Evolutionary conservation across 139 green algal species (phyloP).

Genomic region (Coelastrella sp.): DNA sequence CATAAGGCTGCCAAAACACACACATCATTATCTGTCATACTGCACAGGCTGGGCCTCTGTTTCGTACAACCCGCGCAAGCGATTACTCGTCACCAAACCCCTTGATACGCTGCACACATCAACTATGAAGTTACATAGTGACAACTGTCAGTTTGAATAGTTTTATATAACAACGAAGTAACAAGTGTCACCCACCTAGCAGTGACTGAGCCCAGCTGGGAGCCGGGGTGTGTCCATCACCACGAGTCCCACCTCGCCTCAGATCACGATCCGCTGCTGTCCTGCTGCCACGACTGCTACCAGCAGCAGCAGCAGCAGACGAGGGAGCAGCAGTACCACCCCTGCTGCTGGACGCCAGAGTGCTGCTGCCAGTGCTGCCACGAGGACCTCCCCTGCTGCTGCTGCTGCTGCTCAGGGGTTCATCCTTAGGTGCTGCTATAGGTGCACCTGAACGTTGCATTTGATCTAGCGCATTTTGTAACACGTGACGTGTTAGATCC

Average conservation of each 20-base stretch:
- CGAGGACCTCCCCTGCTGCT: neutral
- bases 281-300: neutral
- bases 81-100: too few species aligned
- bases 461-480: conserved; percentile 41
- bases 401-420: neutral
- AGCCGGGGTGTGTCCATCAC: conserved; percentile 12
- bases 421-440: conserved; percentile 20
- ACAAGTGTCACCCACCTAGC: conserved; percentile 29
- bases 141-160: too few species aligned
- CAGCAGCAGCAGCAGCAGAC: conserved; percentile 25
- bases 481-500: conserved; percentile 37
- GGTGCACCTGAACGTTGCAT: conserved; percentile 28
- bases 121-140: too few species aligned
- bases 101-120: too few species aligned
- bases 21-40: neutral
- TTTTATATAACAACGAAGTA: neutral
- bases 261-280: neutral
- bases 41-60: neutral
- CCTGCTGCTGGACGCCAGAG: neutral
- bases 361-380: neutral
- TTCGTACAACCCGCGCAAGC: too few species aligned
- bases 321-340: neutral
- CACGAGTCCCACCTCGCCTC: conserved; percentile 5
- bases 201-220: conserved; percentile 23
- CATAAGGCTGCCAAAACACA: neutral